A percentile compares a stretch with the other conserved stretches of the same genome.
Conservation (phyloP, 129 eudicot genomes). For the Solidago caesia region DNA sequence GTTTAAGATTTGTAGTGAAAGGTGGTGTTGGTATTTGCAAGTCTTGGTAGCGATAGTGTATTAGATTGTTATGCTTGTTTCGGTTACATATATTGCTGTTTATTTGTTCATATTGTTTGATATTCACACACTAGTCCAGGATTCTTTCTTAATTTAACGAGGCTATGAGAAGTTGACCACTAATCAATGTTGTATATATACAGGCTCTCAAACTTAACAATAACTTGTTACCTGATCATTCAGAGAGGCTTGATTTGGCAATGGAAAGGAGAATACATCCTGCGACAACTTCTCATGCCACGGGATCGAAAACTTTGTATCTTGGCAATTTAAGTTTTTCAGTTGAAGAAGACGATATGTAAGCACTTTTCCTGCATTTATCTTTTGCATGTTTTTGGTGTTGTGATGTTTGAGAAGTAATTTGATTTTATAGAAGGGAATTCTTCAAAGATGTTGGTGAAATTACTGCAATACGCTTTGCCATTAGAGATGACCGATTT, state of each 20-base stretch:
- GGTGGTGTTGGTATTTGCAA: too few species aligned
- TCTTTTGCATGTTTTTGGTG: conserved; percentile 9
- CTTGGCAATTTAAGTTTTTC: conserved; percentile 74
- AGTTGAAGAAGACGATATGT: conserved; percentile 68
- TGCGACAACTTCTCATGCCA: conserved; percentile 24
- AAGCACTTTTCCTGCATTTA: conserved; percentile 25
- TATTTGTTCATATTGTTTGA: not conserved
- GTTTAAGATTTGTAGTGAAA: too few species aligned
- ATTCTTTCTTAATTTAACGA: not conserved
- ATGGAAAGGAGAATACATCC: conserved; percentile 9
- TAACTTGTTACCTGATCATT: conserved; percentile 9
- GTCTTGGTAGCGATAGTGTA: too few species aligned
- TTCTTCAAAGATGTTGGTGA: conserved; percentile 80
- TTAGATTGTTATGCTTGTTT: too few species aligned
- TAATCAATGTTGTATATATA: conserved; percentile 5
- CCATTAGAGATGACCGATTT: conserved; percentile 49
- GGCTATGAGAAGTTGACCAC: not conserved
- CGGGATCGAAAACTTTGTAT: conserved; percentile 70
- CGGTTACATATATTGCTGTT: not conserved
- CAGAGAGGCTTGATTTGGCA: conserved; percentile 22
- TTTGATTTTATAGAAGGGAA: conserved; percentile 46
- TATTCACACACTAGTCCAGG: not conserved
- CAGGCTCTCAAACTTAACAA: conserved; percentile 29
- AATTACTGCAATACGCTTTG: conserved; percentile 64
- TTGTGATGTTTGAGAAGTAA: conserved; percentile 11